Conservation (phyloP, 306 rosid species). For the Abrus pulchellus region DNA sequence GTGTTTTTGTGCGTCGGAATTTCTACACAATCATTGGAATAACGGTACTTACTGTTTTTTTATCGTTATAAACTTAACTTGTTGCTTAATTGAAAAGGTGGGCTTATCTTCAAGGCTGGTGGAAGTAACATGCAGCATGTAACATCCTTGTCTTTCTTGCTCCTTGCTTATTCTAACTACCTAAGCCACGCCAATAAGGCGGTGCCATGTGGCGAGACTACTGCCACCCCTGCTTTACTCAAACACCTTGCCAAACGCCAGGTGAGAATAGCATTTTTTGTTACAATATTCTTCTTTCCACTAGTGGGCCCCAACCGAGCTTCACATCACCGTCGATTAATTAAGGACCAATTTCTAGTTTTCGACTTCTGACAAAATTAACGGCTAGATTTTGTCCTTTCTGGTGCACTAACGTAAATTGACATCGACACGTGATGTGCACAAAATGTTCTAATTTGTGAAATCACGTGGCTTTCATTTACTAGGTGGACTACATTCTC, state of each 20-base stretch:
- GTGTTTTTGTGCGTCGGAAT: constrained; percentile 37
- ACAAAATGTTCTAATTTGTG: constrained; percentile 3
- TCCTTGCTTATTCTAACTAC: constrained; percentile 85
- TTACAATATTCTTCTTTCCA: not conserved
- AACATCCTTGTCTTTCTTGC: constrained; percentile 87
- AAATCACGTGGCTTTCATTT: constrained; percentile 41
- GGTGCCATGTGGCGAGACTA: constrained; percentile 84
- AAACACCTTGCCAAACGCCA: constrained; percentile 78
- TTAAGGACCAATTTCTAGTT: constrained; percentile 22
- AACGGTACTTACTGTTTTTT: constrained; percentile 14
- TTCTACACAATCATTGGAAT: constrained; percentile 42
- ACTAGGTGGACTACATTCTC: constrained; percentile 90
- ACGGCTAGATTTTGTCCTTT: constrained; percentile 68
- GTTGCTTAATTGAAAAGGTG: constrained; percentile 64
- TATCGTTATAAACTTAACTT: constrained; percentile 10
- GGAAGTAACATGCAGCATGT: constrained; percentile 99
- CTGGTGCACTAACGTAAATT: constrained; percentile 17
- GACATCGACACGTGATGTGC: constrained; percentile 28
- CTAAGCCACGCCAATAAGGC: constrained; percentile 87
- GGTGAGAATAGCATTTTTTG: constrained; percentile 52
- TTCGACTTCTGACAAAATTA: constrained; percentile 52
- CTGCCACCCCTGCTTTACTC: constrained; percentile 82
- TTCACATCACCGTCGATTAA: constrained; percentile 25
- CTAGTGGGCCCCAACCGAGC: constrained; percentile 6
- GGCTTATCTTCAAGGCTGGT: constrained; percentile 92